These are phyloP conservation scores for Trypanosoma scelopori DNA, from an alignment of 208 protist genomes.

Conservation along the genomic window DNA sequence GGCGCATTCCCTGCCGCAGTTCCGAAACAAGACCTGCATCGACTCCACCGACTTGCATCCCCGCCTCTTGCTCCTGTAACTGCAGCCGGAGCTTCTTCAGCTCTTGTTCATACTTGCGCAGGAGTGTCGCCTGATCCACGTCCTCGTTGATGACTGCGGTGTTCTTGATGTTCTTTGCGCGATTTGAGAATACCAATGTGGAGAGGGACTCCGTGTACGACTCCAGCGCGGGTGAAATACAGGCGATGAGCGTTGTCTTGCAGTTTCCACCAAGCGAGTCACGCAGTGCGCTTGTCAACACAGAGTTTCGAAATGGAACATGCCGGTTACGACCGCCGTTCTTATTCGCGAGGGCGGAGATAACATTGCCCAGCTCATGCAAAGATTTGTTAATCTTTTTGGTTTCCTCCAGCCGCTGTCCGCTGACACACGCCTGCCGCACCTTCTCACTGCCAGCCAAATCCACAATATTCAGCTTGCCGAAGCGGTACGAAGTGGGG, in stretches of 20 bases:
- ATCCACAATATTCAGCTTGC: slow-evolving; percentile 94
- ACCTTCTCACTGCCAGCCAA: slow-evolving; percentile 92
- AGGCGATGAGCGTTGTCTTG: slow-evolving; percentile 71
- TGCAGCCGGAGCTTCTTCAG: slow-evolving; percentile 49
- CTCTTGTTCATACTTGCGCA: slow-evolving; percentile 65
- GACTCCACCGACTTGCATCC: background rate
- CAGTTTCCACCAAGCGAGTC: slow-evolving; percentile 93
- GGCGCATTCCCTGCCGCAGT: slow-evolving; percentile 20
- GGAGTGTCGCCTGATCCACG: slow-evolving; percentile 51
- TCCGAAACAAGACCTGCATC: slow-evolving; percentile 32
- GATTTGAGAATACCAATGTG: slow-evolving; percentile 80
- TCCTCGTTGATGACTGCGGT: slow-evolving; percentile 71
- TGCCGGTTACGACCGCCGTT: slow-evolving; percentile 33
- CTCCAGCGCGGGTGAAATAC: slow-evolving; percentile 53
- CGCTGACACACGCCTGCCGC: slow-evolving; percentile 60
- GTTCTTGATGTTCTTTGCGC: slow-evolving; percentile 82
- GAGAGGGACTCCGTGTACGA: slow-evolving; percentile 81
- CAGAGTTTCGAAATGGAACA: slow-evolving; percentile 89
- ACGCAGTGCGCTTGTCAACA: slow-evolving; percentile 83
- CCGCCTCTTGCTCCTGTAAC: slow-evolving; percentile 31
- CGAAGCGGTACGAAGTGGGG: slow-evolving; percentile 63
- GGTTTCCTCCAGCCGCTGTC: slow-evolving; percentile 87
- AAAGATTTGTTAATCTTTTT: slow-evolving; percentile 67
- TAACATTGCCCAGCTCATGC: slow-evolving; percentile 65
- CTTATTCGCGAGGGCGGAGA: slow-evolving; percentile 46